A percentile compares a stretch with the other conserved stretches of the same genome.
Evolutionary conservation across 768 basidiomycete genomes (phyloP).

Genomic region (Phaffia australis): DNA sequence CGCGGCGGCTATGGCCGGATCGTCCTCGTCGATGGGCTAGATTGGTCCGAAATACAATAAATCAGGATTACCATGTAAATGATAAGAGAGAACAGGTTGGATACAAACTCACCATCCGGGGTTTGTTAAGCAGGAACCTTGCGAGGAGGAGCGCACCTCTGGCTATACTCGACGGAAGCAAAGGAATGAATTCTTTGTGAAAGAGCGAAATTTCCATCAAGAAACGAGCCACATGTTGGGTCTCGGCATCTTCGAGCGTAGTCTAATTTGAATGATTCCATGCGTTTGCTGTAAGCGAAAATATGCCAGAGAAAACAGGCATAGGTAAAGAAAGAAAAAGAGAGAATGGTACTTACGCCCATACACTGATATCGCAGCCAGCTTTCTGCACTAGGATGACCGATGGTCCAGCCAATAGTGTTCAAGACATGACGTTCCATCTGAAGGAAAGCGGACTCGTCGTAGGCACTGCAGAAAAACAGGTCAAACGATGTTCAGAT

Average conservation of each 20-base stretch:
- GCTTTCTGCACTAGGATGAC: conserved; percentile 93
- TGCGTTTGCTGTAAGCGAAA: conserved; percentile 14
- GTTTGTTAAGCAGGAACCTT: conserved; percentile 71
- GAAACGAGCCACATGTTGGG: conserved; percentile 91
- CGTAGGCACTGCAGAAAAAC: conserved; percentile 58
- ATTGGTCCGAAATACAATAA: not conserved
- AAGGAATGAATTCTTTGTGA: conserved; percentile 85
- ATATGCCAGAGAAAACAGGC: not conserved
- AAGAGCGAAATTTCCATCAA: conserved; percentile 99
- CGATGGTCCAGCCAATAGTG: conserved; percentile 91
- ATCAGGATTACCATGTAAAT: not conserved
- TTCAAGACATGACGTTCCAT: conserved; percentile 96
- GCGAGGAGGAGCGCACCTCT: conserved; percentile 76
- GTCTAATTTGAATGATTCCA: not conserved
- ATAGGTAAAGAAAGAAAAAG: not conserved
- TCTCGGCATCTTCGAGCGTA: conserved; percentile 67
- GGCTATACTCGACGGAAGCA: conserved; percentile 73
- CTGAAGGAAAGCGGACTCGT: conserved; percentile 93
- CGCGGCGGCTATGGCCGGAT: conserved; percentile 9
- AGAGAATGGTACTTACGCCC: conserved; percentile 27
- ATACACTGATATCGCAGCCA: conserved; percentile 62
- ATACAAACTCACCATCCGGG: conserved; percentile 49
- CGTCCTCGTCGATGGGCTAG: not conserved
- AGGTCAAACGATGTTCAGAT: no score
- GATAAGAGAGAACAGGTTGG: not conserved